Evolutionary conservation across 208 protist species (phyloP), one percentile per base, ranked within the genome.

Genomic region (Trypanosoma platydactyli): DNA sequence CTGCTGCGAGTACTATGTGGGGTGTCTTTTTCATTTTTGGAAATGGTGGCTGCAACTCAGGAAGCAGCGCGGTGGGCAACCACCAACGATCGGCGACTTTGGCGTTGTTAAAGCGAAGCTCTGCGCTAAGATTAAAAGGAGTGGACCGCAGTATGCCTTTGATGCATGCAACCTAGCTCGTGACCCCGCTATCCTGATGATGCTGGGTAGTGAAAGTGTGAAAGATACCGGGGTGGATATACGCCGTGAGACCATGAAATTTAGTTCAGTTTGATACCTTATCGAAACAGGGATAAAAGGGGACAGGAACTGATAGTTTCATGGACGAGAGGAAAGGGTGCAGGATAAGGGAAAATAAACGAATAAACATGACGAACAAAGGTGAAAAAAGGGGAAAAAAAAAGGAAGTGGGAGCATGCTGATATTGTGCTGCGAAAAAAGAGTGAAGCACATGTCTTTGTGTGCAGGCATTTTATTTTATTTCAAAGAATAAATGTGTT

Each of bases 31-130:
- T 44, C 61, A 76, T 4, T 81, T 86, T 48, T 76, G 33, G 30
- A 66, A 81, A 20, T 59, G 41, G 11, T 86, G 80, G 80, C 64
- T 70, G 13, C 33, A 57, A 30, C 71, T 77, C 24, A 54, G 58
- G 44, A 45, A 55, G 20, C 57, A 71, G 52, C 49, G 62, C 22
- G 51, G 45, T 13, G 64, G 71, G 5, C 35, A 58, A 45, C 45
- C 68, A 15, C 77, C 71, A 13, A 73, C 56, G 13, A 73, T 82
- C 49, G 71, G 51, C 18, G 77, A 82, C 38, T 82, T 82, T 66
- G 67, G 64, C 7, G 46, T 70, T 15, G 61, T 75, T 15, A 77
- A 78, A 48, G 63, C 50, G 25, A 64, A 70, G 45, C 44, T 82
- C 3, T 65, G 49, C 41, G 48, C 61, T 12, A 77, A 64, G 38